phyloP scores from a whole-genome alignment of 139 green algal genomes.

The Chlamydomonas sp. region DNA sequence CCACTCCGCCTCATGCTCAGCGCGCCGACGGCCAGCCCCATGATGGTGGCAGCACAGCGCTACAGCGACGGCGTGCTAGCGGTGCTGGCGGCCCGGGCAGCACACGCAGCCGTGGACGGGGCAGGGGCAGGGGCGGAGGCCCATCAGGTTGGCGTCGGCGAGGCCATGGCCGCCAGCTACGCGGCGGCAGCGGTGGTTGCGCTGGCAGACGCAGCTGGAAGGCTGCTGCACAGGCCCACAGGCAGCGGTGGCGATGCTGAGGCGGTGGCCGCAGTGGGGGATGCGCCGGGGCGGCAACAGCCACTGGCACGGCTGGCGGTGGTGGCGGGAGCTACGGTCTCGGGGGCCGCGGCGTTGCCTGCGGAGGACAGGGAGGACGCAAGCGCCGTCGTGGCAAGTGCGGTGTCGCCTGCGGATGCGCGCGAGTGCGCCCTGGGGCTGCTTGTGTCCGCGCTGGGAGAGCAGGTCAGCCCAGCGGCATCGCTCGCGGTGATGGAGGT shows the following conservation, averaged over 20 bases:
- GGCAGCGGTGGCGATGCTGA: not conserved
- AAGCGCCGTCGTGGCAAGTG: not conserved
- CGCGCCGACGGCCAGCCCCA: not conserved
- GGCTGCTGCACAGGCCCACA: not conserved
- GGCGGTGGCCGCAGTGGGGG: not conserved
- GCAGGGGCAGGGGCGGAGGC: not conserved
- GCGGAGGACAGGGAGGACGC: not conserved
- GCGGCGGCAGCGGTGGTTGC: not conserved
- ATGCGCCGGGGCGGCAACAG: not conserved
- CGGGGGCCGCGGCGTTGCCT: not conserved
- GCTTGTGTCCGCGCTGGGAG: not conserved
- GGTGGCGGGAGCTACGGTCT: not conserved
- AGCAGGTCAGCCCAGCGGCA: not conserved
- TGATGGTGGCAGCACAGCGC: conserved; percentile 19
- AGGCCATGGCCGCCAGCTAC: not conserved
- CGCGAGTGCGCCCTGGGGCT: not conserved
- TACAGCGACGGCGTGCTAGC: conserved; percentile 6
- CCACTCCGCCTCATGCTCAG: conserved; percentile 35
- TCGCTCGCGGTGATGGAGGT: conserved; percentile 15
- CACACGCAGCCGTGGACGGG: not conserved
- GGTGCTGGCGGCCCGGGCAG: not conserved
- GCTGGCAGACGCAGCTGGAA: not conserved
- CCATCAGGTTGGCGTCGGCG: not conserved
- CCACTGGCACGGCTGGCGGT: not conserved
- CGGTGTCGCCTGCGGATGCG: not conserved